Evolutionary conservation across 2,329 filamentous ascomycete genomes (phyloP).

Genomic region (Hypoxylon sp.): DNA sequence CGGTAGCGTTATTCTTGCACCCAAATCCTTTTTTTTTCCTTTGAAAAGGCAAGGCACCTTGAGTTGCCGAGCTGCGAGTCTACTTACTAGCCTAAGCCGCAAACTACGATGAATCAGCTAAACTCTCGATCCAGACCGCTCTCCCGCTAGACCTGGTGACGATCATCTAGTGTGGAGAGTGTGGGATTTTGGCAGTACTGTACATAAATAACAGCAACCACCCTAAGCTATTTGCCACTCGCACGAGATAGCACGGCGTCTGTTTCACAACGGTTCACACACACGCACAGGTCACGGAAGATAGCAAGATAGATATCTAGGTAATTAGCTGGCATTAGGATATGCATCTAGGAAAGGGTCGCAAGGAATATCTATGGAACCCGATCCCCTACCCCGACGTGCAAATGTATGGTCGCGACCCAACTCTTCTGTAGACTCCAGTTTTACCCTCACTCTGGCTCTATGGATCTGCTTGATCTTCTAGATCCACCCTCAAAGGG

Average conservation of each 20-base stretch:
- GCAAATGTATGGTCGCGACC: conserved; percentile 27
- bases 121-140: conserved; percentile 37
- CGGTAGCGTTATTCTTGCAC: conserved; percentile 6
- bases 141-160: conserved; percentile 31
- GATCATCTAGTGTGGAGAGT: conserved; percentile 27
- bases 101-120: conserved; percentile 33
- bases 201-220: conserved; percentile 6
- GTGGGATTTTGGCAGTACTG: conserved; percentile 12
- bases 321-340: too few species aligned
- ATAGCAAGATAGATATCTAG: neutral
- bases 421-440: conserved; percentile 28
- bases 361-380: too few species aligned
- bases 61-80: conserved; percentile 16
- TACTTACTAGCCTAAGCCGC: too few species aligned
- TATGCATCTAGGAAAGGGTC: too few species aligned
- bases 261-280: conserved; percentile 24
- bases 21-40: conserved; percentile 6
- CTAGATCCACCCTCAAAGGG: conserved; percentile 22
- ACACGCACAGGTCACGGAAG: conserved; percentile 8
- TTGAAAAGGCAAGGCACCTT: conserved; percentile 20
- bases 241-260: conserved; percentile 20
- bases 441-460: conserved; percentile 28
- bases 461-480: conserved; percentile 27
- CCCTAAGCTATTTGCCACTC: conserved; percentile 23
- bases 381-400: conserved; percentile 13